Evolutionary conservation across 345 rosid genomes (phyloP).

Genomic region (Boechera retrofracta): DNA sequence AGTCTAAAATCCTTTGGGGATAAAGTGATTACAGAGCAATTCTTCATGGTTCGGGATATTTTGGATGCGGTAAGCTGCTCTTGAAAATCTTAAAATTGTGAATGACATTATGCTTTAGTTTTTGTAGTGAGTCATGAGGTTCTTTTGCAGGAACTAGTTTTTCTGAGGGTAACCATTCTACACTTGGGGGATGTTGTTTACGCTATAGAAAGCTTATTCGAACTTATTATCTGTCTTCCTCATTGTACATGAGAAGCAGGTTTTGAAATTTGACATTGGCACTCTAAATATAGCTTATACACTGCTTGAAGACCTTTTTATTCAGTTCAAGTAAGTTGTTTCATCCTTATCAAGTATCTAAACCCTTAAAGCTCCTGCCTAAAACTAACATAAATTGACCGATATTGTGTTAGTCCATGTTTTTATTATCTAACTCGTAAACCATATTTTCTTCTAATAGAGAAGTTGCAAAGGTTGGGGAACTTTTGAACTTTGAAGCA

Average conservation of each 20-base stretch:
- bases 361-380: not conserved
- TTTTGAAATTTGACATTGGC: conserved; percentile 70
- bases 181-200: not conserved
- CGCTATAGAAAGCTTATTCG: not conserved
- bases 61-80: conserved; percentile 68
- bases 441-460: conserved; percentile 41
- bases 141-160: conserved; percentile 62
- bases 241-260: conserved; percentile 44
- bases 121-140: conserved; percentile 14
- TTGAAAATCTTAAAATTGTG: not conserved
- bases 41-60: conserved; percentile 69
- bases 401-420: not conserved
- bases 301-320: conserved; percentile 62
- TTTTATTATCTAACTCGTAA: not conserved
- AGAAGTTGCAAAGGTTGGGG: conserved; percentile 74
- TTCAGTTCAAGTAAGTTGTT: conserved; percentile 60
- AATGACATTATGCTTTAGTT: not conserved
- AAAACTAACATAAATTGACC: not conserved
- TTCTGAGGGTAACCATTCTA: conserved; percentile 61
- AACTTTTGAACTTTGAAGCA: conserved; percentile 65
- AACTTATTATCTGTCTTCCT: conserved; percentile 26
- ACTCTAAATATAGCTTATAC: conserved; percentile 55
- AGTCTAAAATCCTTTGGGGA: conserved; percentile 62
- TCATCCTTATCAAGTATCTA: conserved; percentile 8
- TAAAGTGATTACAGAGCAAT: conserved; percentile 62